Base-by-base conservation (phyloP, 176 grass and related monocot species). In the Puccinellia tenuiflora region DNA sequence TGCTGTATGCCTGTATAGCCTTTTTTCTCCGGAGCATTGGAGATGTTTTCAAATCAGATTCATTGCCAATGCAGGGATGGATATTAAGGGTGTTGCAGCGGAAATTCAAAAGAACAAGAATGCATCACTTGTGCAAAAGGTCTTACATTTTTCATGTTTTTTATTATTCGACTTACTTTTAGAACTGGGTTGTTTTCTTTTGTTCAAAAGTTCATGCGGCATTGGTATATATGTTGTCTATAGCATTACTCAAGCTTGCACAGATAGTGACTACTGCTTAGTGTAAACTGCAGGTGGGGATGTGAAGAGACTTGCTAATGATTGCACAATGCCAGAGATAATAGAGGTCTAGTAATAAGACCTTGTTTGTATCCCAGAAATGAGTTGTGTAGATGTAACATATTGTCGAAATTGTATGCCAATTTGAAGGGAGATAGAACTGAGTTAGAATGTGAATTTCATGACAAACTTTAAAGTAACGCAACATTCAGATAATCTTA, bases 21-120 rank as follows among this genome's bases (percentile, higher is more conserved):
- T 82, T 88, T 60, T 77, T 37, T 88, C 63, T 86, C 80, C 61
- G 75, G 83, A 85, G 85, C 80, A 88, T 89, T 93, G 79, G 91
- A 67, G 40, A 87, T 90, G 83, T 50, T 75, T 85, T 88, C 79
- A 87, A 83, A 65, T 76, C 73, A 52, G 53, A 86, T 82, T 89
- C 85, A 91, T 95, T 90, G 45, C 92, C 85, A 88, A 90, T 92
- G 96, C 89, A 99, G 96, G 96, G 90, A 99, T 99, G 96, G 96
- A 99, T 93, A 99, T 99, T 88, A 99, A 99, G 83, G 85, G 91
- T 82, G 87, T 99, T 90, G 93, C 87, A 33, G 85, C 75, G n/a
- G 91, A 99, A 91, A 93, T 96, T 77, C 83, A 92, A 87, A 96
- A 93, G 64, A 89, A 99, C 83, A 93, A 92, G 81, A 87, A 66